These are phyloP conservation scores for Didymosphaeria variabile DNA, from an alignment of 2,329 filamentous ascomycete species.

Conservation along the genomic window DNA sequence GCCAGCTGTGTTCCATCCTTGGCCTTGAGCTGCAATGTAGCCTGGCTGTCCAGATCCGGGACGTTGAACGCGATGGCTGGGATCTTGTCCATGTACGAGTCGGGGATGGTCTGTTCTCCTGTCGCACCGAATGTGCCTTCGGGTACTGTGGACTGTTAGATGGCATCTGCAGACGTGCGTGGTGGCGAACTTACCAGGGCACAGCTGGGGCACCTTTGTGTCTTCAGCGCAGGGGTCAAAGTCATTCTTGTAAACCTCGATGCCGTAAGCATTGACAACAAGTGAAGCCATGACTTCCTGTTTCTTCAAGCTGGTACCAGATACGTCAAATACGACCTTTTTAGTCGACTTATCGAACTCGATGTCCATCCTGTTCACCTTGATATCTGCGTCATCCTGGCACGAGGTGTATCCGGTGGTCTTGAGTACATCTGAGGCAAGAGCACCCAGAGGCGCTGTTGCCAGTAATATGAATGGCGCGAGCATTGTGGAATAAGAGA, in stretches of 20 bases:
- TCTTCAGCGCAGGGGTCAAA: slow-evolving; percentile 82
- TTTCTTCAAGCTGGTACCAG: slow-evolving; percentile 74
- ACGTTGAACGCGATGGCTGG: slow-evolving; percentile 89
- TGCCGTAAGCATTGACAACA: slow-evolving; percentile 84
- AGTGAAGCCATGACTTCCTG: slow-evolving; percentile 85
- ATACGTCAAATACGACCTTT: slow-evolving; percentile 81
- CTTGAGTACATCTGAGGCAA: slow-evolving; percentile 76
- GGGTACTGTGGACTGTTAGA: slow-evolving; percentile 66
- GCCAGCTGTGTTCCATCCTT: slow-evolving; percentile 72
- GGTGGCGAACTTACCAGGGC: slow-evolving; percentile 71
- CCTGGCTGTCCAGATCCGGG: slow-evolving; percentile 87
- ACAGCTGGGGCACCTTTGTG: slow-evolving; percentile 77
- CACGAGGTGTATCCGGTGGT: slow-evolving; percentile 85
- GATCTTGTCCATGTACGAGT: slow-evolving; percentile 75
- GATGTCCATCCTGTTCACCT: slow-evolving; percentile 78
- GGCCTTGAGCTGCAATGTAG: slow-evolving; percentile 77
- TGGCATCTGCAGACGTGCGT: slow-evolving; percentile 13
- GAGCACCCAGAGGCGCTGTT: slow-evolving; percentile 56
- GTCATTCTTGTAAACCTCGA: slow-evolving; percentile 76
- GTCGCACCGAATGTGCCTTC: slow-evolving; percentile 75
- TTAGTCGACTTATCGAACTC: slow-evolving; percentile 79
- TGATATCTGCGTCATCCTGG: slow-evolving; percentile 66
- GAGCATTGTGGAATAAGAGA: slow-evolving; percentile 49
- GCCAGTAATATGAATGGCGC: slow-evolving; percentile 49
- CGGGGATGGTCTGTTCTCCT: slow-evolving; percentile 76